phyloP scores from a whole-genome alignment of 352 stramenopile species.

The Phytophthora tubulina region DNA sequence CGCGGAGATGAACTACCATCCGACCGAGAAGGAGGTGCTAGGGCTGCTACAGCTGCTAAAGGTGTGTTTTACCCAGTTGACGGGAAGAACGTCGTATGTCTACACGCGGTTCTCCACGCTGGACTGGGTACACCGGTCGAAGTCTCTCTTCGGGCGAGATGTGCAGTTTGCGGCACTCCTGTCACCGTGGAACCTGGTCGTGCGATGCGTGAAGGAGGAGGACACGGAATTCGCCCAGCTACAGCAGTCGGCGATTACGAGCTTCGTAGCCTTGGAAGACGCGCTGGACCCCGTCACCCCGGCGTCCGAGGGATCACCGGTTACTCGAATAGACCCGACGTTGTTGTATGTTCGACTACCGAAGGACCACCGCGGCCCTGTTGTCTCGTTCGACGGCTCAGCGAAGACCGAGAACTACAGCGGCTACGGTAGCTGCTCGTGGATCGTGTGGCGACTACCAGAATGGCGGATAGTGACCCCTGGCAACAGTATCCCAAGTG shows the following conservation, averaged over 20 bases:
- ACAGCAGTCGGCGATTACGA: too few species aligned
- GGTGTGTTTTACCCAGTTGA: too few species aligned
- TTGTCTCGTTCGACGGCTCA: slow-evolving; percentile 36
- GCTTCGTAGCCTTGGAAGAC: too few species aligned
- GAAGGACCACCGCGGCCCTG: neutral
- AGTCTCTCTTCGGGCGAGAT: neutral
- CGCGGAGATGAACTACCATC: too few species aligned
- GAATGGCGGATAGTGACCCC: neutral
- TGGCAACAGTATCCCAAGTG: too few species aligned
- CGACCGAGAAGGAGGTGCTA: too few species aligned
- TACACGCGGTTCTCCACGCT: too few species aligned
- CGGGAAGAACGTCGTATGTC: too few species aligned
- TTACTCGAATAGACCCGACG: neutral
- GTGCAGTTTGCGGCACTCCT: neutral
- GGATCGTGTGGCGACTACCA: neutral
- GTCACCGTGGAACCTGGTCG: neutral
- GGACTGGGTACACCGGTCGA: too few species aligned
- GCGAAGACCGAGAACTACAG: slow-evolving; percentile 8
- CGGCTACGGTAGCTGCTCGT: neutral
- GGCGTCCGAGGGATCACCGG: neutral
- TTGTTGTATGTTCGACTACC: slow-evolving; percentile 7
- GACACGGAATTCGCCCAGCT: neutral
- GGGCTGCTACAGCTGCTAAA: too few species aligned
- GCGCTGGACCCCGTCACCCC: neutral
- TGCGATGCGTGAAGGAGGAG: neutral